These are phyloP conservation scores for Orychophragmus violaceus DNA, from an alignment of 345 rosid species.

Conservation along the genomic window DNA sequence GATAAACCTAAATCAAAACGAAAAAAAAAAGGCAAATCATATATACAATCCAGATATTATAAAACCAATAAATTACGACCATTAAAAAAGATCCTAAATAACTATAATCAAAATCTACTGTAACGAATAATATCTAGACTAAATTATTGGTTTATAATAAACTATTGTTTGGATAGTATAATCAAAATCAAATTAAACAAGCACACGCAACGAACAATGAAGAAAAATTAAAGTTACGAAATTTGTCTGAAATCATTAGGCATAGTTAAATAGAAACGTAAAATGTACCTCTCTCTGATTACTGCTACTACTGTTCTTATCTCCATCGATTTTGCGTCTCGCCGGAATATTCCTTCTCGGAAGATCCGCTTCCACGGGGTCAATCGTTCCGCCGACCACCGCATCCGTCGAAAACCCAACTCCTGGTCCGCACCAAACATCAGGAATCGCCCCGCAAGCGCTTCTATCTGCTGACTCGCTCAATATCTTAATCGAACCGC, in stretches of 20 bases:
- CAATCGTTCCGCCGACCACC: constrained; percentile 48
- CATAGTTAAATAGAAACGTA: no score
- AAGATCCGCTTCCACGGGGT: constrained; percentile 39
- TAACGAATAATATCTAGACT: no score
- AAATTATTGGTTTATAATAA: no score
- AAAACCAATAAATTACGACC: neutral
- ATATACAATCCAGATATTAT: neutral
- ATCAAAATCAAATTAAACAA: neutral
- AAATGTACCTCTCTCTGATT: constrained; percentile 42
- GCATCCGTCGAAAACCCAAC: constrained; percentile 77
- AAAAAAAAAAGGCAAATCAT: neutral
- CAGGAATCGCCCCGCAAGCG: constrained; percentile 53
- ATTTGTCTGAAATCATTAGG: neutral
- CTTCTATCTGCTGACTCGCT: constrained; percentile 9
- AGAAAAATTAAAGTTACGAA: neutral
- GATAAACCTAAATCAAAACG: neutral
- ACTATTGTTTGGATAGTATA: neutral
- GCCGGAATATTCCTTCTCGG: constrained; percentile 51
- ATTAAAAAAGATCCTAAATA: neutral
- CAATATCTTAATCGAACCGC: constrained; percentile 21
- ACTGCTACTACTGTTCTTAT: constrained; percentile 27
- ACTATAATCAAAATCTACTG: no score
- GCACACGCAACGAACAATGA: neutral
- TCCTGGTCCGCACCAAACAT: constrained; percentile 94
- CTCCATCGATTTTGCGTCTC: constrained; percentile 66